These are phyloP conservation scores for Pleurotus sapidus DNA, from an alignment of 768 basidiomycete genomes.

Conservation along the genomic window DNA sequence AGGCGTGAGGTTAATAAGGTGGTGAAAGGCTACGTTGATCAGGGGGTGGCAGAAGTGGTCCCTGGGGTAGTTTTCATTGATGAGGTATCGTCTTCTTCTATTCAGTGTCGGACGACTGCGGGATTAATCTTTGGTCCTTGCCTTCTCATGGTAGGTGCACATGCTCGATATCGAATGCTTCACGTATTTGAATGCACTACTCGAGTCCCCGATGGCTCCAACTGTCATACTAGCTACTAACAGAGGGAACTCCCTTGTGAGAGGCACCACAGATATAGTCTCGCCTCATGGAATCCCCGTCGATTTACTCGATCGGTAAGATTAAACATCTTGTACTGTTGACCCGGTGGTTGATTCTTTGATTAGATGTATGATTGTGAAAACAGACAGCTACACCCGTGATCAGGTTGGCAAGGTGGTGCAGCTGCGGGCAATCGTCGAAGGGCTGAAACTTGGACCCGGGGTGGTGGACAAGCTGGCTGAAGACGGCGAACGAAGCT, in stretches of 20 bases:
- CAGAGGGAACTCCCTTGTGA: slow-evolving; percentile 86
- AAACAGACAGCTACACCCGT: slow-evolving; percentile 78
- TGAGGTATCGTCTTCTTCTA: slow-evolving; percentile 55
- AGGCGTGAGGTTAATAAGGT: slow-evolving; percentile 96
- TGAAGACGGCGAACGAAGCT: slow-evolving; percentile 77
- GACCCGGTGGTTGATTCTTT: slow-evolving; percentile 10
- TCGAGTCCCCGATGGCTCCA: slow-evolving; percentile 96
- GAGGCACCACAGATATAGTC: slow-evolving; percentile 90
- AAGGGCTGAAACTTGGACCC: slow-evolving; percentile 73
- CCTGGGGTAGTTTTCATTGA: slow-evolving; percentile 99
- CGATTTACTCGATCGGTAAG: slow-evolving; percentile 88
- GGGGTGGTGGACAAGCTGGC: slow-evolving; percentile 82
- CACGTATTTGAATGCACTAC: slow-evolving; percentile 93
- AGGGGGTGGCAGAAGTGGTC: slow-evolving; percentile 96
- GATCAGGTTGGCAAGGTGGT: slow-evolving; percentile 88
- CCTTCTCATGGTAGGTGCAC: slow-evolving; percentile 68
- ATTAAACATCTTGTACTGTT: background rate
- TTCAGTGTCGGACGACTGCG: slow-evolving; percentile 9
- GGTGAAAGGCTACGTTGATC: slow-evolving; percentile 95
- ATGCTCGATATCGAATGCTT: slow-evolving; percentile 99
- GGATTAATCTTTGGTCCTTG: background rate
- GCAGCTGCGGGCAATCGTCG: slow-evolving; percentile 80
- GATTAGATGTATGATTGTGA: slow-evolving; percentile 87
- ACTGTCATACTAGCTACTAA: slow-evolving; percentile 98
- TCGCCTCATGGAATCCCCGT: slow-evolving; percentile 93